A percentile compares a stretch with the other conserved stretches of the same genome.
Evolutionary conservation across 2,329 filamentous ascomycete genomes (phyloP).

Genomic region (Fusarium nelsonii): DNA sequence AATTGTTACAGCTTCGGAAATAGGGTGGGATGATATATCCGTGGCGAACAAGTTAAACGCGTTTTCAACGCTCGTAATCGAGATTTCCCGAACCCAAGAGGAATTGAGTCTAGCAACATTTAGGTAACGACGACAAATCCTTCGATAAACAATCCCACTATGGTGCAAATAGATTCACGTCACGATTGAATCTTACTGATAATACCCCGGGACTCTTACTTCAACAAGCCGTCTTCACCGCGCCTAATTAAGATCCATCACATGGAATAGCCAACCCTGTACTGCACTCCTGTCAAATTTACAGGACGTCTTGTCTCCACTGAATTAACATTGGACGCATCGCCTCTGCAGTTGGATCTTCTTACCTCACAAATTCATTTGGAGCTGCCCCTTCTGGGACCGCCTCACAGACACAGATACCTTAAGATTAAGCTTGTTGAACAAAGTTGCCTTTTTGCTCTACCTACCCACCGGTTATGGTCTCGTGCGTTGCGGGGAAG

Average conservation of each 20-base stretch:
- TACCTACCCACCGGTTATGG: neutral
- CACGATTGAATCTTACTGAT: neutral
- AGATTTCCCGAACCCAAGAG: neutral
- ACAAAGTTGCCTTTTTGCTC: no score
- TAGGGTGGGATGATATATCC: conserved; percentile 1
- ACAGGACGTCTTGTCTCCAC: conserved; percentile 18
- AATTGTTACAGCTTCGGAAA: conserved; percentile 13
- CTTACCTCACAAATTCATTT: conserved; percentile 25
- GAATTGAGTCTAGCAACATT: neutral
- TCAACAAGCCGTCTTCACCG: neutral
- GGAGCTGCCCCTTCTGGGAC: conserved; percentile 27
- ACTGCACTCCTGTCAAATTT: neutral
- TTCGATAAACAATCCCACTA: neutral
- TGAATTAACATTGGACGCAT: conserved; percentile 29
- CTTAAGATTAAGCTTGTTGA: conserved; percentile 22
- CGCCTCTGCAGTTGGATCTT: conserved; percentile 11
- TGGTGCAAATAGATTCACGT: neutral
- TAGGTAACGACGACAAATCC: neutral
- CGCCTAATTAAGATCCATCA: neutral
- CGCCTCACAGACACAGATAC: neutral
- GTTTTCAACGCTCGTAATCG: neutral
- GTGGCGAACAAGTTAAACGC: neutral
- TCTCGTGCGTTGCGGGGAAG: conserved; percentile 20
- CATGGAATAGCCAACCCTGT: neutral
- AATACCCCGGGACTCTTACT: neutral